Conservation (phyloP, 208 protist genomes). For the Acanthamoeba triangularis region DNA sequence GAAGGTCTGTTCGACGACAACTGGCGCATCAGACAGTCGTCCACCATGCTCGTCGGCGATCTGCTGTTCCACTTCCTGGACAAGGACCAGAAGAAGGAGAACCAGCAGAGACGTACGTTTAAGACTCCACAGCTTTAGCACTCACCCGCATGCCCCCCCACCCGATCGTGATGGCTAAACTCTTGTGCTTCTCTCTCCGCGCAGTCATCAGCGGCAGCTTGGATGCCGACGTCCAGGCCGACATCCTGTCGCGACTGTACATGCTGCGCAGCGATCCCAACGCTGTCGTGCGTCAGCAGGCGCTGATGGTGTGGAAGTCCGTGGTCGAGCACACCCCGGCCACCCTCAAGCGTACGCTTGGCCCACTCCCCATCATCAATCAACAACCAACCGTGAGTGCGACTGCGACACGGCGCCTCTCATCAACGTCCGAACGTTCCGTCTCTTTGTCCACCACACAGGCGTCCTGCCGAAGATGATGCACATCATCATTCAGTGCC, state of each 20-base stretch:
- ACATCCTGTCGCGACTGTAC: constrained; percentile 91
- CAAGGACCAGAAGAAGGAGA: constrained; percentile 73
- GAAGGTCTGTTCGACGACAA: constrained; percentile 91
- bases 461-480: constrained; percentile 66
- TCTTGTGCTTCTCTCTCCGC: too few relatives aligned
- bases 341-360: constrained; percentile 81
- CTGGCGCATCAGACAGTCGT: constrained; percentile 91
- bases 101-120: constrained; percentile 33
- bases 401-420: constrained; percentile 36
- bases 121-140: not conserved
- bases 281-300: constrained; percentile 88
- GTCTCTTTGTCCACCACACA: not conserved
- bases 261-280: constrained; percentile 90
- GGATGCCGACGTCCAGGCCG: constrained; percentile 85
- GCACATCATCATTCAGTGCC: constrained; percentile 73
- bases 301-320: constrained; percentile 92
- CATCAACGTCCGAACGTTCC: not conserved
- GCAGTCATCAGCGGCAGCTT: constrained; percentile 82
- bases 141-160: not conserved
- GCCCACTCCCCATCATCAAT: not conserved
- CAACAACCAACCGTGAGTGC: too few relatives aligned
- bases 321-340: constrained; percentile 91
- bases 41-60: constrained; percentile 88
- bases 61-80: constrained; percentile 86
- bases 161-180: too few relatives aligned